phyloP scores from a whole-genome alignment of 75 land plant species.

The Selaginella tamariscina region DNA sequence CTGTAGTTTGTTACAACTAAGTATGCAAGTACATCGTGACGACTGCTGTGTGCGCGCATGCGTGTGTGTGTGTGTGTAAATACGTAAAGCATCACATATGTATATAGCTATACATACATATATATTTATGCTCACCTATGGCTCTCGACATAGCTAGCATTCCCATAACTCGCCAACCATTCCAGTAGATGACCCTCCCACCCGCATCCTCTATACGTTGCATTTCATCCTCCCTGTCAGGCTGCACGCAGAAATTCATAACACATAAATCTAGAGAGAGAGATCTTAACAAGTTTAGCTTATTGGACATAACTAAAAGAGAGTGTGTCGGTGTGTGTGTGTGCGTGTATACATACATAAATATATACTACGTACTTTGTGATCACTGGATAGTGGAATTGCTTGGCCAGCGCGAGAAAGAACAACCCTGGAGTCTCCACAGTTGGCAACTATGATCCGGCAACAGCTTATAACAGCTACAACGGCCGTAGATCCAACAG shows the following conservation, averaged over 20 bases:
- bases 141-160: slow-evolving; percentile 86
- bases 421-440: slow-evolving; percentile 42
- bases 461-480: slow-evolving; percentile 34
- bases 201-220: slow-evolving; percentile 72
- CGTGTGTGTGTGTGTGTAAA: no score
- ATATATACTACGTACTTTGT: slow-evolving; percentile 28
- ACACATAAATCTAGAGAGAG: no score
- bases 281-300: no score
- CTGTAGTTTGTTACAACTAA: no score
- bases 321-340: no score
- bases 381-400: slow-evolving; percentile 48
- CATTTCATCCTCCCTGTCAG: slow-evolving; percentile 61
- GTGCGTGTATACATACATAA: background rate
- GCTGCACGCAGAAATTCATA: slow-evolving; percentile 24
- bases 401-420: slow-evolving; percentile 42
- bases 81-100: no score
- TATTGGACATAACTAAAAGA: no score
- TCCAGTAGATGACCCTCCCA: slow-evolving; percentile 65
- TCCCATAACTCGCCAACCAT: slow-evolving; percentile 72
- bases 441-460: slow-evolving; percentile 46
- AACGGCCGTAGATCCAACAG: slow-evolving; percentile 65
- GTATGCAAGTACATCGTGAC: no score
- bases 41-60: no score
- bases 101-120: no score
- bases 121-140: slow-evolving; percentile 37